Conservation (phyloP, 805 yeast species). For the Wickerhamomyces silvicola region DNA sequence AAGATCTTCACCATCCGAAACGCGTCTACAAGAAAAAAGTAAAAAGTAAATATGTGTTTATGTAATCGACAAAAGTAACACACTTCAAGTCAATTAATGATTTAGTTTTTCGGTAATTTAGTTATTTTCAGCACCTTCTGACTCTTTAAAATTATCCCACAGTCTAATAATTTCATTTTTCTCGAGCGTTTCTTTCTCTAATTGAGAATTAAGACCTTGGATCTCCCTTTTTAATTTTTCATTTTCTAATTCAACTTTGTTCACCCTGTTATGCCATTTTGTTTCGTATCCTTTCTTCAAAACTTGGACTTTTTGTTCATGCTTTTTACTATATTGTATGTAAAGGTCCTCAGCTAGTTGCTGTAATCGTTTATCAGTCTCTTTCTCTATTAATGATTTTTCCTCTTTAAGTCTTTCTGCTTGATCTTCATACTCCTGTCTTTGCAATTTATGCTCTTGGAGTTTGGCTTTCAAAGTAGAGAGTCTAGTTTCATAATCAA, state of each 20-base stretch:
- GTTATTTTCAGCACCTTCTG: slow-evolving; percentile 6
- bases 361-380: slow-evolving; percentile 48
- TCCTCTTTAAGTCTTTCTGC: slow-evolving; percentile 28
- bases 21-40: no score
- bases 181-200: slow-evolving; percentile 48
- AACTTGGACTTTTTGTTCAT: slow-evolving; percentile 61
- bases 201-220: slow-evolving; percentile 41
- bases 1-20: no score
- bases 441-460: slow-evolving; percentile 15
- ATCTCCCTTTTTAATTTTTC: slow-evolving; percentile 44
- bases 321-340: slow-evolving; percentile 69
- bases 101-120: no score
- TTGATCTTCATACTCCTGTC: slow-evolving; percentile 19
- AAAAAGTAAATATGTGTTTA: no score
- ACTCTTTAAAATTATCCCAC: slow-evolving; percentile 31
- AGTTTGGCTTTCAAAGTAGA: slow-evolving; percentile 13
- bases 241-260: slow-evolving; percentile 35
- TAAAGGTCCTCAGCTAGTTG: slow-evolving; percentile 65
- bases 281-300: slow-evolving; percentile 53
- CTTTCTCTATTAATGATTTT: slow-evolving; percentile 34
- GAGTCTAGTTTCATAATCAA: slow-evolving; percentile 20
- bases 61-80: no score
- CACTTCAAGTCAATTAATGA: no score
- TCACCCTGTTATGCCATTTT: slow-evolving; percentile 42
- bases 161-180: slow-evolving; percentile 50